These are phyloP conservation scores for Kluyveromyces wickerhamii DNA, from an alignment of 805 yeast species.

Conservation along the genomic window DNA sequence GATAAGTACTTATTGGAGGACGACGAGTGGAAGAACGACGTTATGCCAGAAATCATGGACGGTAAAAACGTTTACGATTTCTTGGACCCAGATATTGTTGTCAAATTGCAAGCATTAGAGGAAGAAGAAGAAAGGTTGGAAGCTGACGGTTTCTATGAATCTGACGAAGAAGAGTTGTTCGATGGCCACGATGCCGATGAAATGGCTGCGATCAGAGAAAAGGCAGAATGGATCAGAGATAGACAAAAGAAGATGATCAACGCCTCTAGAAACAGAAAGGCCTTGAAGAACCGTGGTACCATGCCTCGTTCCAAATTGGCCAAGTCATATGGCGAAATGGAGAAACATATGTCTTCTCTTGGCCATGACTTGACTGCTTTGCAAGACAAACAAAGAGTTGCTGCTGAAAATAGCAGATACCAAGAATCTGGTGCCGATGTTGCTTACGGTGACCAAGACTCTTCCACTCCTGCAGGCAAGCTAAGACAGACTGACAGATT, in stretches of 20 bases:
- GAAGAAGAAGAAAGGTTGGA: conserved; percentile 95
- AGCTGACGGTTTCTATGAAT: conserved; percentile 89
- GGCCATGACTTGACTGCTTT: conserved; percentile 80
- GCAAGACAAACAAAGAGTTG: conserved; percentile 41
- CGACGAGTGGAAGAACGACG: conserved; percentile 96
- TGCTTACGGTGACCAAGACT: conserved; percentile 44
- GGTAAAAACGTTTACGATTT: conserved; percentile 97
- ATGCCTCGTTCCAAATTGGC: conserved; percentile 86
- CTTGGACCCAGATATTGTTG: conserved; percentile 91
- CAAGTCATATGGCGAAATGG: conserved; percentile 71
- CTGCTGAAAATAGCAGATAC: conserved; percentile 33
- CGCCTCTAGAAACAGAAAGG: conserved; percentile 80
- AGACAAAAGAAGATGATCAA: conserved; percentile 90
- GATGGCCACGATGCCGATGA: conserved; percentile 65
- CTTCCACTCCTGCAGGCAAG: conserved; percentile 33
- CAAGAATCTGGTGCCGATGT: conserved; percentile 71
- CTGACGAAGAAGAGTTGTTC: conserved; percentile 63
- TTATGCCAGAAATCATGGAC: conserved; percentile 92
- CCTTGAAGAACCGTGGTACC: conserved; percentile 75
- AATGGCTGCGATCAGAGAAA: conserved; percentile 60
- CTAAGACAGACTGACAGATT: conserved; percentile 67
- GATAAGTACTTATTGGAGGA: conserved; percentile 89
- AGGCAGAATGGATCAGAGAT: conserved; percentile 93
- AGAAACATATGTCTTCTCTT: conserved; percentile 77
- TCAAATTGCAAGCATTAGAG: conserved; percentile 89